Evolutionary conservation across 2,329 filamentous ascomycete species (phyloP).

Genomic region (Daldinia sp.): DNA sequence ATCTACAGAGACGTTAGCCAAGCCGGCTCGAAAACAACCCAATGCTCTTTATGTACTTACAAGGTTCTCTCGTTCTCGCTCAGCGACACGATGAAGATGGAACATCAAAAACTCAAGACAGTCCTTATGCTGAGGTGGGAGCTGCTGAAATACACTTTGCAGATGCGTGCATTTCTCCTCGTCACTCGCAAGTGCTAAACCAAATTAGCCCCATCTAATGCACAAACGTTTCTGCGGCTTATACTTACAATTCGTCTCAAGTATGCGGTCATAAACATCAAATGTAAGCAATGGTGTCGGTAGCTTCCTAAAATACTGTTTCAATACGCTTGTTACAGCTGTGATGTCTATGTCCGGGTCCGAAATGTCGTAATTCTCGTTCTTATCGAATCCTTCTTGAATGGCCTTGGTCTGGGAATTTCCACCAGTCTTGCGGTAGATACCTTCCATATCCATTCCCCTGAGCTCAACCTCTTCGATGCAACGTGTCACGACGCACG

Average conservation of each 20-base stretch:
- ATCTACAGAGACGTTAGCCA: constrained; percentile 68
- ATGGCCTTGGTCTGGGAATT: constrained; percentile 91
- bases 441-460: constrained; percentile 97
- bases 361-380: constrained; percentile 88
- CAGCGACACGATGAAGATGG: constrained; percentile 88
- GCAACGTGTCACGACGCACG: constrained; percentile 89
- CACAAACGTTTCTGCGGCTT: not conserved
- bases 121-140: constrained; percentile 87
- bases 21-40: not conserved
- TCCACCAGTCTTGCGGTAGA: constrained; percentile 97
- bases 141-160: constrained; percentile 77
- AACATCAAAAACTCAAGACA: constrained; percentile 94
- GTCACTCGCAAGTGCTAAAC: constrained; percentile 72
- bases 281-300: constrained; percentile 91
- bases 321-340: constrained; percentile 92
- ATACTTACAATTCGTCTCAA: constrained; percentile 80
- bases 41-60: constrained; percentile 60
- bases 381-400: constrained; percentile 90
- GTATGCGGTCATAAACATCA: constrained; percentile 88
- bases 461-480: constrained; percentile 96
- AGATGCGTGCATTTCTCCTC: constrained; percentile 78
- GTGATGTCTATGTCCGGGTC: constrained; percentile 96
- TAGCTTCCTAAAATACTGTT: constrained; percentile 96
- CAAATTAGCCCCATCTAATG: constrained; percentile 29
- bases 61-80: constrained; percentile 85